Evolutionary conservation across 2,329 filamentous ascomycete genomes (phyloP).

Genomic region (Phialophora macrospora): DNA sequence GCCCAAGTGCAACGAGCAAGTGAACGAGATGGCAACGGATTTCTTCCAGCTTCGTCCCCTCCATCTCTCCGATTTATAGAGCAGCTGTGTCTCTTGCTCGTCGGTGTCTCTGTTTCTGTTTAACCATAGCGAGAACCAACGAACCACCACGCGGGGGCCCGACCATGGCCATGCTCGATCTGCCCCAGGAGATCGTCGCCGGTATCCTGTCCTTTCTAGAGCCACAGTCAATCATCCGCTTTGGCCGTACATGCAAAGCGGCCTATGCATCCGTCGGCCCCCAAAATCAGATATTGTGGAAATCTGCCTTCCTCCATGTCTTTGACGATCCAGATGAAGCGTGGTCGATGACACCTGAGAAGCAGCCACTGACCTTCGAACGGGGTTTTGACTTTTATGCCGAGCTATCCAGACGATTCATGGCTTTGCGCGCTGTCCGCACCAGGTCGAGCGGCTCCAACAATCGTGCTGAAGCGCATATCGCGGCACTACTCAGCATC

Average conservation of each 20-base stretch:
- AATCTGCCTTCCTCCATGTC: slow-evolving; percentile 34
- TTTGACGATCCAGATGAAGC: slow-evolving; percentile 39
- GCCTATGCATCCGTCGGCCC: slow-evolving; percentile 29
- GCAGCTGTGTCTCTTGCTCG: background rate
- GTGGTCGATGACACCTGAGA: slow-evolving; percentile 30
- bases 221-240: slow-evolving; percentile 25
- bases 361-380: background rate
- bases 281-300: slow-evolving; percentile 36
- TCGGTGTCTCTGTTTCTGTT: background rate
- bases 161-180: slow-evolving; percentile 23
- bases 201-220: slow-evolving; percentile 32
- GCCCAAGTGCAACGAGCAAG: background rate
- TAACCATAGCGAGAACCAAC: background rate
- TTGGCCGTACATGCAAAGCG: slow-evolving; percentile 32
- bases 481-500: slow-evolving; percentile 35
- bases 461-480: slow-evolving; percentile 13
- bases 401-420: slow-evolving; percentile 28
- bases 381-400: slow-evolving; percentile 35
- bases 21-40: background rate
- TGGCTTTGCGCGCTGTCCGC: slow-evolving; percentile 24
- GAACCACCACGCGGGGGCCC: background rate
- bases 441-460: slow-evolving; percentile 15
- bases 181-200: slow-evolving; percentile 36
- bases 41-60: slow-evolving; percentile 5
- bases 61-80: background rate